phyloP scores from a whole-genome alignment of 1,139 yeast species.

The Blastobotrys buckinghamii region DNA sequence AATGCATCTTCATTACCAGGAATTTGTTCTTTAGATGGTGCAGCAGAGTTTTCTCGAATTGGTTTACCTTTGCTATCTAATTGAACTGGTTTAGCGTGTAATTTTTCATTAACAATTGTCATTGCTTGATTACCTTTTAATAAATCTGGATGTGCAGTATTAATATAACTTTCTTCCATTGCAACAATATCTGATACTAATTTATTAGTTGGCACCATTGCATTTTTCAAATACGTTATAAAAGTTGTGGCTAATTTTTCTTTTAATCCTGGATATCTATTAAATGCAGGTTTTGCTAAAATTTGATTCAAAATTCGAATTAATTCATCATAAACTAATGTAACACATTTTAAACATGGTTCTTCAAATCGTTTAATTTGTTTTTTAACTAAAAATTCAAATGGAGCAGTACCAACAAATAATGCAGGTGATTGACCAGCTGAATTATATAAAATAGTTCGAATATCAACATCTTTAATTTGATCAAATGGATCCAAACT shows the following conservation, averaged over 20 bases:
- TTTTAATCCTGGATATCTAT: slow-evolving; percentile 85
- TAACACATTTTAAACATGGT: slow-evolving; percentile 87
- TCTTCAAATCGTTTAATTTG: slow-evolving; percentile 94
- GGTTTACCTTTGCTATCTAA: slow-evolving; percentile 90
- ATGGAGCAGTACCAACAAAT: slow-evolving; percentile 95
- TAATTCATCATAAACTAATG: slow-evolving; percentile 88
- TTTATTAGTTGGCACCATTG: slow-evolving; percentile 76
- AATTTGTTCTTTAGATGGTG: slow-evolving; percentile 19
- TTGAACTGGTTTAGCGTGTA: slow-evolving; percentile 72
- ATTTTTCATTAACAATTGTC: slow-evolving; percentile 84
- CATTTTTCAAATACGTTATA: slow-evolving; percentile 73
- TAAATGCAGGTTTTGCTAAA: slow-evolving; percentile 70
- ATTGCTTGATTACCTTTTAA: slow-evolving; percentile 93
- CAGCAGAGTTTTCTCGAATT: slow-evolving; percentile 26
- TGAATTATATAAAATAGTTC: slow-evolving; percentile 90
- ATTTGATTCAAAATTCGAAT: slow-evolving; percentile 88
- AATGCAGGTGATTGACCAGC: slow-evolving; percentile 95
- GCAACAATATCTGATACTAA: slow-evolving; percentile 78
- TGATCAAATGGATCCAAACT: slow-evolving; percentile 97
- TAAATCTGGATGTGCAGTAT: slow-evolving; percentile 96
- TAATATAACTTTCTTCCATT: slow-evolving; percentile 88
- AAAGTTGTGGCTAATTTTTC: slow-evolving; percentile 79
- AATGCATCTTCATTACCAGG: slow-evolving; percentile 24
- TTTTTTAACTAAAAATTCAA: slow-evolving; percentile 90
- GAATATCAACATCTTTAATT: slow-evolving; percentile 91